These are phyloP conservation scores for Stagonosporopsis rhizophila DNA, from an alignment of 2,329 filamentous ascomycete species.

Conservation along the genomic window DNA sequence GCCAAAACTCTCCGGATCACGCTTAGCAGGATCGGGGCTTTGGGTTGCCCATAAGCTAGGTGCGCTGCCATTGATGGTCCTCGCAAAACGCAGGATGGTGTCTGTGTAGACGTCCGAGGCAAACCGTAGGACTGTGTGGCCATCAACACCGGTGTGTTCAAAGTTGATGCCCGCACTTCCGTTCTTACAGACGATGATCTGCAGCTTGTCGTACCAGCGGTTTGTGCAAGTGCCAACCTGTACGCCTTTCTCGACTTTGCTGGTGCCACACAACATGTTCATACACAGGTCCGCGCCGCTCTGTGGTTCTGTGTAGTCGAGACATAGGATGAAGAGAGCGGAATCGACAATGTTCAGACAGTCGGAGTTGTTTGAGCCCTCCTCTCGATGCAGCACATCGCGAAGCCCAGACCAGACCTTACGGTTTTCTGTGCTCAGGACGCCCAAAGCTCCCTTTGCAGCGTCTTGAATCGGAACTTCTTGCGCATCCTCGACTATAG, in stretches of 20 bases:
- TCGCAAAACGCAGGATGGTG: conserved; percentile 93
- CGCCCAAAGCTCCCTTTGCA: conserved; percentile 91
- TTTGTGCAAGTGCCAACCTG: conserved; percentile 98
- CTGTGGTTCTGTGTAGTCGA: conserved; percentile 88
- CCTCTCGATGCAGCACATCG: conserved; percentile 84
- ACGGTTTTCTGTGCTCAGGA: conserved; percentile 93
- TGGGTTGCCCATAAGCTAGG: conserved; percentile 89
- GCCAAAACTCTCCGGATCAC: conserved; percentile 88
- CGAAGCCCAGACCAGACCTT: conserved; percentile 94
- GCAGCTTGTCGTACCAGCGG: conserved; percentile 98
- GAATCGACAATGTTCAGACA: conserved; percentile 96
- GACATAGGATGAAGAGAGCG: conserved; percentile 87
- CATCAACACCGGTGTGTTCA: conserved; percentile 96
- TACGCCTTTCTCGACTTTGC: conserved; percentile 87
- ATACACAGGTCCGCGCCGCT: conserved; percentile 87
- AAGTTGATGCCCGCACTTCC: conserved; percentile 99
- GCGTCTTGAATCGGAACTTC: conserved; percentile 91
- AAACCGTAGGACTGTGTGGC: conserved; percentile 94
- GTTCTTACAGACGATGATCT: conserved; percentile 99
- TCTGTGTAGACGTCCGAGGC: conserved; percentile 97
- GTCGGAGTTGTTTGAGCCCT: conserved; percentile 92
- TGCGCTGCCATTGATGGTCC: conserved; percentile 92
- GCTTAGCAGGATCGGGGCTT: conserved; percentile 90
- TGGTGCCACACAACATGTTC: conserved; percentile 98
- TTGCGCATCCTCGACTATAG: conserved; percentile 88